phyloP scores from a whole-genome alignment of 495 filamentous ascomycete genomes.

The Penicillium cosmopolitanum region DNA sequence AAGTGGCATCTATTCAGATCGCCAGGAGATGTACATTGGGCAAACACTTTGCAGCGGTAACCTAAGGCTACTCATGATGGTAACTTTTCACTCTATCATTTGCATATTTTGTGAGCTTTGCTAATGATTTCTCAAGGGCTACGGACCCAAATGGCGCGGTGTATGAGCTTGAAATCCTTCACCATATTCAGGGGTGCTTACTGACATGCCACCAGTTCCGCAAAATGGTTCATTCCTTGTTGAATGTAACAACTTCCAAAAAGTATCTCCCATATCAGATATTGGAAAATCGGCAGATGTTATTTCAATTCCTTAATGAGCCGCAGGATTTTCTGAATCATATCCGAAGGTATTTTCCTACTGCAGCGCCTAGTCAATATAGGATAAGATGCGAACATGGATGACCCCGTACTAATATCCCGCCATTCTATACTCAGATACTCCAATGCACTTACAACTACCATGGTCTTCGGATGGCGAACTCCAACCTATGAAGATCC shows the following conservation, averaged over 20 bases:
- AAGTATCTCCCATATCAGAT: slow-evolving; percentile 46
- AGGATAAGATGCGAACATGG: not conserved
- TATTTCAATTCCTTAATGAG: slow-evolving; percentile 25
- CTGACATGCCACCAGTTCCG: slow-evolving; percentile 17
- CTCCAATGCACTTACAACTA: slow-evolving; percentile 57
- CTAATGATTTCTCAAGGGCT: slow-evolving; percentile 10
- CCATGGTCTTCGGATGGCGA: slow-evolving; percentile 59
- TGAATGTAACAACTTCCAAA: slow-evolving; percentile 38
- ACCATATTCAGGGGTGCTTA: not conserved
- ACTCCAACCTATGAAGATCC: slow-evolving; percentile 50
- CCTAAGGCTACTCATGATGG: slow-evolving; percentile 40
- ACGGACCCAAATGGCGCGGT: slow-evolving; percentile 36
- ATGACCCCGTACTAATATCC: not conserved
- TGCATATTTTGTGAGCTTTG: not conserved
- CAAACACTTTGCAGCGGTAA: slow-evolving; percentile 39
- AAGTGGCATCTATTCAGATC: slow-evolving; percentile 63
- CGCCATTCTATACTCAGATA: slow-evolving; percentile 35
- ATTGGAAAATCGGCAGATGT: slow-evolving; percentile 39
- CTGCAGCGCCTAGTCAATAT: too few relatives aligned
- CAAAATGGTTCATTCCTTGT: slow-evolving; percentile 39
- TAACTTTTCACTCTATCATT: slow-evolving; percentile 3
- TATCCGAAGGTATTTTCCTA: slow-evolving; percentile 33
- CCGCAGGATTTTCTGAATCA: slow-evolving; percentile 52
- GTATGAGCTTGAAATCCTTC: not conserved
- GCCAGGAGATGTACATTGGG: slow-evolving; percentile 52